Conservation (phyloP, 2,329 filamentous ascomycete species). For the Phoma sp. region DNA sequence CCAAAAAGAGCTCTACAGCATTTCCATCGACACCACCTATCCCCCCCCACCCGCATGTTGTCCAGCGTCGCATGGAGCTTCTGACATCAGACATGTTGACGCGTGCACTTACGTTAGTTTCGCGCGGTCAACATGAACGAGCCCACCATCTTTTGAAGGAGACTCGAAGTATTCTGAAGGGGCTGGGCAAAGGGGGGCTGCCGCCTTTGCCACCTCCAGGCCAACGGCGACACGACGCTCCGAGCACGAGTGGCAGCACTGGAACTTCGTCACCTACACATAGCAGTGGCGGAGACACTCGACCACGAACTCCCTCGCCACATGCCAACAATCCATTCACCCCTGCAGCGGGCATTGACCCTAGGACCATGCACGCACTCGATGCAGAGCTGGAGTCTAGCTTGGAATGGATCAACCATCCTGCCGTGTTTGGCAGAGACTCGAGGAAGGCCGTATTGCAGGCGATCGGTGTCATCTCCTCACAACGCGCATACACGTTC, state of each 20-base stretch:
- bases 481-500: slow-evolving; percentile 92
- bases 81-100: slow-evolving; percentile 98
- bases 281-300: slow-evolving; percentile 42
- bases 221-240: slow-evolving; percentile 46
- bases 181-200: slow-evolving; percentile 90
- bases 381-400: slow-evolving; percentile 90
- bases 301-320: slow-evolving; percentile 48
- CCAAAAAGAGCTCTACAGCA: slow-evolving; percentile 63
- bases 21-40: slow-evolving; percentile 72
- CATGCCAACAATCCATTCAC: slow-evolving; percentile 57
- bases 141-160: slow-evolving; percentile 91
- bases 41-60: slow-evolving; percentile 91
- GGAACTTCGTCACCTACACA: slow-evolving; percentile 49
- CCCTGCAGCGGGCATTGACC: slow-evolving; percentile 78
- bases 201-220: slow-evolving; percentile 80
- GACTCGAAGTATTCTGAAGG: slow-evolving; percentile 93
- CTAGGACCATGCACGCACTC: slow-evolving; percentile 79
- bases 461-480: slow-evolving; percentile 94
- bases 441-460: slow-evolving; percentile 95
- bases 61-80: slow-evolving; percentile 96
- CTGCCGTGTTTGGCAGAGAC: slow-evolving; percentile 91
- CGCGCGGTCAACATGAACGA: slow-evolving; percentile 89
- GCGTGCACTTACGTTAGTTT: slow-evolving; percentile 86
- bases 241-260: slow-evolving; percentile 48
- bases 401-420: slow-evolving; percentile 97